Evolutionary conservation across 2,329 filamentous ascomycete species (phyloP), one percentile per base, ranked within the genome.

Genomic region (Geosmithia flava): DNA sequence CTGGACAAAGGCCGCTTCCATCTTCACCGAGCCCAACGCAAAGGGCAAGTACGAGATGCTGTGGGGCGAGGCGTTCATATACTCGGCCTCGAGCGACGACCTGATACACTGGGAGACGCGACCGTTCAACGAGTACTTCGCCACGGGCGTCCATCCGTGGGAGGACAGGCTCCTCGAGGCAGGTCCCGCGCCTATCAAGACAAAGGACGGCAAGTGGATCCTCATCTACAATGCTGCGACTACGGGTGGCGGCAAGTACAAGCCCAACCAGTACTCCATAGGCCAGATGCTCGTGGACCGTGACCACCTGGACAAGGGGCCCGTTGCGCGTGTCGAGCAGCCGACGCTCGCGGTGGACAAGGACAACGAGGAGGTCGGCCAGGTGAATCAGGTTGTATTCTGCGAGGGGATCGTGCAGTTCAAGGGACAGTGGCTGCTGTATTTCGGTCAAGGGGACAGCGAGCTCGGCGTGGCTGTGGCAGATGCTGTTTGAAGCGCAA

Each of bases 31-130:
- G 44, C 15, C 13, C 15, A 45, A 29, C 11, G 20, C 44, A 7
- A n/a, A 45, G 10, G 44, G 44, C 44, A 33, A 10, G 15, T 45
- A 45, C 44, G 20, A 33, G 19, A 45, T 45, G 44, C 27, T 45
- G 8, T 45, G n/a, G n/a, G 44, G 44, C 23, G 44, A 45, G 20
- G 4, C 20, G 27, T 13, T 7, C 20, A 20, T 45, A 8, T 45
- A 45, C 44, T 15, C 7, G 11, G 44, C 44, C 23, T 16, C 4
- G 44, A 29, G 20, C 13, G 23, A 45, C 20, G 44, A 45, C 30
- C 44, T 45, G 27, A 30, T 45, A 20, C 15, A 30, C 44, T 45
- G 44, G 44, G n/a, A 33, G 11, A 29, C 27, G 20, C 15, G 30
- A 3, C n/a, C 27, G 3, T 16, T 30, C n/a, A n/a, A 17, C 30